Conservation (phyloP, 2,329 filamentous ascomycete species). For the Aspergillus sp. region DNA sequence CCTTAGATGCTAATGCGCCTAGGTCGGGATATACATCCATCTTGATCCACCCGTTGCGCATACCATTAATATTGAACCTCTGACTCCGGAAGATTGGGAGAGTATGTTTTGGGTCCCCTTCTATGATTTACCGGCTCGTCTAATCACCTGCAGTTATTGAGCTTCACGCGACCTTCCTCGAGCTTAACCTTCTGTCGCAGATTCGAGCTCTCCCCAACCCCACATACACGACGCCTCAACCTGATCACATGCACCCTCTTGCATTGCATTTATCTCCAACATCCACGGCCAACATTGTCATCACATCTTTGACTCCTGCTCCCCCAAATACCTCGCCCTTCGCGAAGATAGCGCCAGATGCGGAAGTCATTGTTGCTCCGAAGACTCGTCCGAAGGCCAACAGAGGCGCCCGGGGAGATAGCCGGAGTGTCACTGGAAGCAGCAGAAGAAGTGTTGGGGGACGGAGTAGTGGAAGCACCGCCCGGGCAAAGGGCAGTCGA, state of each 20-base stretch:
- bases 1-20: constrained; percentile 39
- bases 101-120: constrained; percentile 49
- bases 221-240: constrained; percentile 57
- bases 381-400: constrained; percentile 76
- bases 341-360: constrained; percentile 88
- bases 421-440: constrained; percentile 75
- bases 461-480: constrained; percentile 72
- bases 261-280: constrained; percentile 93
- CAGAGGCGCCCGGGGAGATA: constrained; percentile 67
- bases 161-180: constrained; percentile 90
- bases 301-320: constrained; percentile 78
- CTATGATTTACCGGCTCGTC: constrained; percentile 1
- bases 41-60: constrained; percentile 88
- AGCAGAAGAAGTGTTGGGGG: constrained; percentile 72
- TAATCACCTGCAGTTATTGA: constrained; percentile 69
- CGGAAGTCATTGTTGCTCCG: constrained; percentile 94
- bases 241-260: constrained; percentile 70
- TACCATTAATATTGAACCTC: constrained; percentile 93
- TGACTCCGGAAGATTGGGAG: constrained; percentile 97
- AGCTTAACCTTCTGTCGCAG: constrained; percentile 89
- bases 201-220: constrained; percentile 93
- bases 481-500: constrained; percentile 58
- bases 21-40: constrained; percentile 70
- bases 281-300: constrained; percentile 86
- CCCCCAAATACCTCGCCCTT: constrained; percentile 71